A percentile compares a stretch with the other conserved stretches of the same genome.
Conservation (phyloP, 192 early-diverging fungal species). For the Radiomyces spectabilis region DNA sequence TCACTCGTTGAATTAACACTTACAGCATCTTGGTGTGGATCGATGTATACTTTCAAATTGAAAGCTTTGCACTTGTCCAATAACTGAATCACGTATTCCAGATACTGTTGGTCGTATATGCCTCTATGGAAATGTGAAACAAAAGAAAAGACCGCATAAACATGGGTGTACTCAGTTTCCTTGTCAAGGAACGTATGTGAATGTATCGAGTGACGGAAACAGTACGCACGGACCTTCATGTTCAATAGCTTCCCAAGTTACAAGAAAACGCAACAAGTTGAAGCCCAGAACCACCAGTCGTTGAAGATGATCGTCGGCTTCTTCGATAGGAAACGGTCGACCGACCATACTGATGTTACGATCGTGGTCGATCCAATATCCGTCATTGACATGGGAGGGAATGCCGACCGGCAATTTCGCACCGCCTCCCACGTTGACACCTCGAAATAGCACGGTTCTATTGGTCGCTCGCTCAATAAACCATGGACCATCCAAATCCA, state of each 20-base stretch:
- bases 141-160: not conserved
- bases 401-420: conserved; percentile 41
- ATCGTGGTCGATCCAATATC: conserved; percentile 42
- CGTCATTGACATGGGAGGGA: conserved; percentile 33
- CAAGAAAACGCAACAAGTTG: conserved; percentile 61
- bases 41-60: conserved; percentile 42
- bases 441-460: conserved; percentile 41
- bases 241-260: conserved; percentile 73
- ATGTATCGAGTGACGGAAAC: not conserved
- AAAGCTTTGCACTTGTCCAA: conserved; percentile 37
- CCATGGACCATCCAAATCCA: conserved; percentile 30
- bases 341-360: conserved; percentile 61
- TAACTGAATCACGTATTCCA: conserved; percentile 46
- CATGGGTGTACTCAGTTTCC: too few relatives aligned
- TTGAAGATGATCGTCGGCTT: conserved; percentile 65
- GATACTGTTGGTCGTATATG: conserved; percentile 42
- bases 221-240: conserved; percentile 50
- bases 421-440: conserved; percentile 45
- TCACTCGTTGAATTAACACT: not conserved
- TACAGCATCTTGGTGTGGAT: conserved; percentile 55
- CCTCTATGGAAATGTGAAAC: conserved; percentile 25
- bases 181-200: too few relatives aligned
- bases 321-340: conserved; percentile 59
- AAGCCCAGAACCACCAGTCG: conserved; percentile 64
- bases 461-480: conserved; percentile 42